A percentile compares a stretch with the other conserved stretches of the same genome.
phyloP scores from a whole-genome alignment of 2,329 filamentous ascomycete genomes.

The Xylogone sp. region DNA sequence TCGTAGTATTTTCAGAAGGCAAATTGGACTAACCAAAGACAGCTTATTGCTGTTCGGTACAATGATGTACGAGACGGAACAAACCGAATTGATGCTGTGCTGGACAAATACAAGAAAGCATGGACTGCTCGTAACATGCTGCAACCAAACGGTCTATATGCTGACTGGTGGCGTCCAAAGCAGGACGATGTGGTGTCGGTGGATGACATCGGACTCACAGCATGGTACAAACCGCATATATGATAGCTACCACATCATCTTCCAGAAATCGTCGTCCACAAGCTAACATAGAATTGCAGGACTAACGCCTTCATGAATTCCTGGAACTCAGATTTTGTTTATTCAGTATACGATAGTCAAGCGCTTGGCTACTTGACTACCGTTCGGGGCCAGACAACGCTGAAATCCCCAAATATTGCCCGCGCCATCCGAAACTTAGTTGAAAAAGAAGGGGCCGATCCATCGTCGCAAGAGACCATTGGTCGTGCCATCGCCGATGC shows the following conservation, averaged over 20 bases:
- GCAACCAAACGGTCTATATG: slow-evolving; percentile 22
- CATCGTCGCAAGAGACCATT: slow-evolving; percentile 5
- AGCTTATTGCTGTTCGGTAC: slow-evolving; percentile 34
- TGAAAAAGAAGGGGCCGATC: slow-evolving; percentile 7
- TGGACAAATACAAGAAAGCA: slow-evolving; percentile 33
- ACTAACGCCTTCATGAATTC: slow-evolving; percentile 32
- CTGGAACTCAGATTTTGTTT: no score
- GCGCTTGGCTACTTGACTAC: no score
- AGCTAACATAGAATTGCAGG: no score
- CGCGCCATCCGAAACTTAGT: slow-evolving; percentile 18
- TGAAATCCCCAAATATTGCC: slow-evolving; percentile 19
- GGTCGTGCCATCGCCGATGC: background rate
- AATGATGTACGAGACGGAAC: slow-evolving; percentile 33
- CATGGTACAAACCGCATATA: no score
- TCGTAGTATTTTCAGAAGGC: background rate
- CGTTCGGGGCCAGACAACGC: no score
- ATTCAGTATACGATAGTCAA: no score
- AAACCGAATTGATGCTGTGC: slow-evolving; percentile 24
- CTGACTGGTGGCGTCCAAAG: slow-evolving; percentile 21
- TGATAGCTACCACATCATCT: no score
- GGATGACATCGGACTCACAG: slow-evolving; percentile 19
- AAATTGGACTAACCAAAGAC: slow-evolving; percentile 13
- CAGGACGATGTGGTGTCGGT: slow-evolving; percentile 14
- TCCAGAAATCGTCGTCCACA: no score
- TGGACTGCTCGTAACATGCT: slow-evolving; percentile 27